Conservation (phyloP, 169 alveolate species). For the Sarcocystis neurona region DNA sequence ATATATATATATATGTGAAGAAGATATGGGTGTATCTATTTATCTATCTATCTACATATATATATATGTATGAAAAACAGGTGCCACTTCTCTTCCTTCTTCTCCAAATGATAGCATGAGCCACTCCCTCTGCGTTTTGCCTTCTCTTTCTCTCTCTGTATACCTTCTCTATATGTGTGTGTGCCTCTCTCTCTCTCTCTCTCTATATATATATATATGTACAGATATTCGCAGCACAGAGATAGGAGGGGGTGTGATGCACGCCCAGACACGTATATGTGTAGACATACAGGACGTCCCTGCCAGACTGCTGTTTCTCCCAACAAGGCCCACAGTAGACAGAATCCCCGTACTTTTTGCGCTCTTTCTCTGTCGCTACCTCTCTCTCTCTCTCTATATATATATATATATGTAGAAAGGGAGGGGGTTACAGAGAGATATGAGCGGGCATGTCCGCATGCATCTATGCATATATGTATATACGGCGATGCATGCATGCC, state of each 20-base stretch:
- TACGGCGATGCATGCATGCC: slow-evolving; percentile 39
- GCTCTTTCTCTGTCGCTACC: not conserved
- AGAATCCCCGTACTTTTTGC: not conserved
- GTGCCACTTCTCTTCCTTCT: not conserved
- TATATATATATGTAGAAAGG: not conserved
- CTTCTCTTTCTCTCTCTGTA: not conserved
- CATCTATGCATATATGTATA: not conserved
- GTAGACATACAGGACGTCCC: no score
- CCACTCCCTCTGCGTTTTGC: not conserved
- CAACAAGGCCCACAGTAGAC: no score
- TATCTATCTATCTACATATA: not conserved
- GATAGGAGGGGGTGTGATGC: no score
- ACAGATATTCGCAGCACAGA: no score
- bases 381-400: not conserved
- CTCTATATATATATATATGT: no score
- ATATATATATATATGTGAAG: no score
- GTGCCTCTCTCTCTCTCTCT: not conserved
- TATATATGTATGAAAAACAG: not conserved
- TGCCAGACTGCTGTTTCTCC: no score
- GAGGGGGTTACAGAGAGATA: no score
- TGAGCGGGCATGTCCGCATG: not conserved
- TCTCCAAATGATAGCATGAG: not conserved
- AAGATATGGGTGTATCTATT: not conserved
- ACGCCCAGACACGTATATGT: no score
- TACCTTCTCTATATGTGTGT: not conserved